phyloP scores from a whole-genome alignment of 2,329 filamentous ascomycete genomes.

The Stemphylium lycopersici region DNA sequence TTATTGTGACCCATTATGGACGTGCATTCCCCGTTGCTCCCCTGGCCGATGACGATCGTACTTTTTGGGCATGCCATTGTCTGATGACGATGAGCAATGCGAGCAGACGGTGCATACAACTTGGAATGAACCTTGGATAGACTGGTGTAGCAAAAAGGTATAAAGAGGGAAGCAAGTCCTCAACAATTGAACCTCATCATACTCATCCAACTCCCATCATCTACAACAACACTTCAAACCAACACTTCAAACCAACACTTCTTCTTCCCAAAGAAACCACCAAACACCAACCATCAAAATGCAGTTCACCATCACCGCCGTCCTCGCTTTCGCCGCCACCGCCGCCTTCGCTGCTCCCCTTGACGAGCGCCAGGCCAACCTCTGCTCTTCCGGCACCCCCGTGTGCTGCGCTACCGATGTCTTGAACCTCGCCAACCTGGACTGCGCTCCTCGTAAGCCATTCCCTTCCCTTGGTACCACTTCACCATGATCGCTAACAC shows the following conservation, averaged over 20 bases:
- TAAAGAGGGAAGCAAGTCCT: slow-evolving; percentile 35
- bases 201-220: slow-evolving; percentile 29
- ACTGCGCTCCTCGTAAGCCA: slow-evolving; percentile 62
- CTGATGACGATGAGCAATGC: slow-evolving; percentile 12
- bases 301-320: slow-evolving; percentile 44
- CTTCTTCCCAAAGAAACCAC: slow-evolving; percentile 11
- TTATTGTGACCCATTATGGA: slow-evolving; percentile 18
- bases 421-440: slow-evolving; percentile 62
- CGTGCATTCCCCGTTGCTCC: slow-evolving; percentile 14
- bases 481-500: slow-evolving; percentile 18
- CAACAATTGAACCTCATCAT: slow-evolving; percentile 30
- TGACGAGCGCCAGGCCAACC: slow-evolving; percentile 38
- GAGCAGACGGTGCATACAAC: slow-evolving; percentile 1
- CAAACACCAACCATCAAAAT: slow-evolving; percentile 32
- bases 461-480: not conserved
- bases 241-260: slow-evolving; percentile 11
- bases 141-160: slow-evolving; percentile 27
- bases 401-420: slow-evolving; percentile 69
- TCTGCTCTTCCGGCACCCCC: slow-evolving; percentile 48
- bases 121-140: slow-evolving; percentile 13
- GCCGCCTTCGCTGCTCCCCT: slow-evolving; percentile 42
- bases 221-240: slow-evolving; percentile 10
- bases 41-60: slow-evolving; percentile 36
- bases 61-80: not conserved
- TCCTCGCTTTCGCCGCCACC: slow-evolving; percentile 38